Base-by-base conservation (phyloP, 83 land plant species). In the Diphasiastrum complanatum region DNA sequence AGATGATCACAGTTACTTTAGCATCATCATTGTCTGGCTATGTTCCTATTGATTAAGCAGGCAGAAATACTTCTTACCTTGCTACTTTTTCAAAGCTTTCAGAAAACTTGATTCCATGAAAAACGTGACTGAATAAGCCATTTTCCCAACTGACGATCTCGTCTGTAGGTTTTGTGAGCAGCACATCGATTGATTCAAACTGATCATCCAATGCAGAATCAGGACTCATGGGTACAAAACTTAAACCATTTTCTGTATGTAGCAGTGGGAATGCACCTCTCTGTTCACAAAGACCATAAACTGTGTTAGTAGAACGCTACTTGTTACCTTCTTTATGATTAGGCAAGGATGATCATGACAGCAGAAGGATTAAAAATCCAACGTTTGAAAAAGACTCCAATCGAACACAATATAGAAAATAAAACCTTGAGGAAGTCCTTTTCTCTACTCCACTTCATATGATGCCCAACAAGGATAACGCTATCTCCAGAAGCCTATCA, bases 91-190 rank as follows among this genome's bases (percentile, higher is more conserved):
- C 65, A 78, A 93, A 72, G 33, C 82, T 79, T 33, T 69, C 69
- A 26, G 98, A 78, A 46, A 73, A 88, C 41, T 60, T 76, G 48
- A 93, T 59, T 49, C 73, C 75, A 29, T 69, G 45, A 1, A 69
- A 33, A 33, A 64, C 29, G 18, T 64, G 51, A 5, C 31, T 43
- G 45, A 63, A 58, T 24, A 33, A 41, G 16, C 23, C 48, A 28
- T 71, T 61, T 0, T 81, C 68, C 48, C 86, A 51, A 37, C 71
- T 71, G 11, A 77, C 58, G 62, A 95, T 95, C 68, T 95, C 97
- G 76, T 95, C 99, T 3, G 97, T 95, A 23, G 83, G 90, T 78
- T 89, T 95, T 23, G 84, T 87, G 38, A 95, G 89, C 45, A 95
- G 46, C 8, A 74, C 59, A 70, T 89, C 87, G 55, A 82, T 76